These are phyloP conservation scores for Solanum tarijense DNA, from an alignment of 257 asterid genomes.

Conservation along the genomic window DNA sequence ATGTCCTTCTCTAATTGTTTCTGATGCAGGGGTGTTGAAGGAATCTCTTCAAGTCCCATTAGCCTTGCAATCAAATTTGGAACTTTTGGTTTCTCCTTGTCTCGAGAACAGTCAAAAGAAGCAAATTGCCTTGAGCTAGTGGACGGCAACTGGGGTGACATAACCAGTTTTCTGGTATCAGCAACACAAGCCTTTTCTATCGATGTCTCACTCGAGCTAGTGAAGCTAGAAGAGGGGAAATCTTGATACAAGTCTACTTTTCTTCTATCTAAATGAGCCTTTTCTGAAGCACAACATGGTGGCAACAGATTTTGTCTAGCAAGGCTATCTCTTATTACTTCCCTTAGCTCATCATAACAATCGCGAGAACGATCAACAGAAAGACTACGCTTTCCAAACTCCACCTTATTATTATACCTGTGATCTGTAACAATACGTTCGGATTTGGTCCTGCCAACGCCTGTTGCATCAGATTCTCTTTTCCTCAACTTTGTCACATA, in stretches of 20 bases:
- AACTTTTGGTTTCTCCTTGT: slow-evolving; percentile 29
- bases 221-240: background rate
- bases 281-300: slow-evolving; percentile 12
- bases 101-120: slow-evolving; percentile 27
- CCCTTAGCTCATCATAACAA: slow-evolving; percentile 70
- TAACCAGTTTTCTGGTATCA: slow-evolving; percentile 7
- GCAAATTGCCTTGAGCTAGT: slow-evolving; percentile 39
- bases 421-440: slow-evolving; percentile 18
- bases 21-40: slow-evolving; percentile 9
- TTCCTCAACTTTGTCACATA: slow-evolving; percentile 25
- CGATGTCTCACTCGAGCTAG: background rate
- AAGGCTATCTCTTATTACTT: slow-evolving; percentile 50
- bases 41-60: slow-evolving; percentile 61
- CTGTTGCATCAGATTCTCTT: background rate
- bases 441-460: slow-evolving; percentile 17
- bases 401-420: slow-evolving; percentile 3
- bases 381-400: slow-evolving; percentile 26
- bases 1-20: slow-evolving; percentile 13
- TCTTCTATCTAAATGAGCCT: background rate
- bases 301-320: slow-evolving; percentile 55
- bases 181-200: slow-evolving; percentile 2
- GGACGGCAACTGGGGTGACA: slow-evolving; percentile 27
- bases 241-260: background rate
- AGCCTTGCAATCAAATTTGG: slow-evolving; percentile 62
- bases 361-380: slow-evolving; percentile 36